Evolutionary conservation across 2,329 filamentous ascomycete species (phyloP).

Genomic region (Passalora sequoiae): DNA sequence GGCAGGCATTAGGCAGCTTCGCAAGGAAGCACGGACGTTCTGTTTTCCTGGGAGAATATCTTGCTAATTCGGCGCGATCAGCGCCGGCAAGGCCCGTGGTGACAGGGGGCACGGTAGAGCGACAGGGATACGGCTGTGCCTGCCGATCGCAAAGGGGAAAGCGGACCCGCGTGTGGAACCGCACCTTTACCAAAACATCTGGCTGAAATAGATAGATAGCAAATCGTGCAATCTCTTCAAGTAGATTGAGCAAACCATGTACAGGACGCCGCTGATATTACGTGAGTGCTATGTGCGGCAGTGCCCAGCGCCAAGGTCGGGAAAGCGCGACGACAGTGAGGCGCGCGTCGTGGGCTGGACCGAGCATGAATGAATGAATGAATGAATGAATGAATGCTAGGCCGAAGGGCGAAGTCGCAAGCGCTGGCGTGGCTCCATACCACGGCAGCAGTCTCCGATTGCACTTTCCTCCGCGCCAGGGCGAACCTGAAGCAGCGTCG

Average conservation of each 20-base stretch:
- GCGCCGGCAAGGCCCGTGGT: conserved; percentile 8
- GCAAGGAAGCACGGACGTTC: too few relatives aligned
- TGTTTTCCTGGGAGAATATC: too few relatives aligned
- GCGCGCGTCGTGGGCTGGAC: background rate
- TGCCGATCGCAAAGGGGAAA: conserved; percentile 5
- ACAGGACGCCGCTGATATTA: background rate
- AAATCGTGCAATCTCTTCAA: conserved; percentile 11
- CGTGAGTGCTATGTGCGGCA: conserved; percentile 4
- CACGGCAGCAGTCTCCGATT: background rate
- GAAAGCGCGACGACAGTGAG: background rate
- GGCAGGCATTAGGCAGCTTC: too few relatives aligned
- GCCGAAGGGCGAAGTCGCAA: too few relatives aligned
- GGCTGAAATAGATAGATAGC: conserved; percentile 11
- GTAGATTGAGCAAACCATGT: conserved; percentile 15
- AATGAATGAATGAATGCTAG: too few relatives aligned
- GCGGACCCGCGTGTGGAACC: conserved; percentile 14
- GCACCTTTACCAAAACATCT: conserved; percentile 12
- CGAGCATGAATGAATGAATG: too few relatives aligned
- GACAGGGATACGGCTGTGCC: conserved; percentile 3
- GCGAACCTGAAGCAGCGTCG: background rate
- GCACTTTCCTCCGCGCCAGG: background rate
- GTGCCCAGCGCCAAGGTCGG: background rate
- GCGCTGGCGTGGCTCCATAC: background rate
- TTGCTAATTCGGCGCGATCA: background rate
- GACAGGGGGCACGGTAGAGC: too few relatives aligned